A percentile compares a stretch with the other conserved stretches of the same genome.
Conservation (phyloP, 306 rosid genomes). For the Pyrus bretschneideri region DNA sequence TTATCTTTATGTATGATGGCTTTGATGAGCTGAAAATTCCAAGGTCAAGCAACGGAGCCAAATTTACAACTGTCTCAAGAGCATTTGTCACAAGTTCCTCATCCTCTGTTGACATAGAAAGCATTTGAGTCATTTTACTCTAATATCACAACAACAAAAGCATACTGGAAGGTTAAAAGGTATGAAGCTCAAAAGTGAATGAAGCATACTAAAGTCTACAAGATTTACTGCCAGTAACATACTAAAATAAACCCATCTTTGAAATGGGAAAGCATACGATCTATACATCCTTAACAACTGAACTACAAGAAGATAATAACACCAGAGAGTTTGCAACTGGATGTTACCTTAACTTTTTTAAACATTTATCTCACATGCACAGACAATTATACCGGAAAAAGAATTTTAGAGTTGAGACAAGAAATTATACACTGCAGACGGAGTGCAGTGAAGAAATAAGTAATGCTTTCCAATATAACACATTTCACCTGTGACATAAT, state of each 20-base stretch:
- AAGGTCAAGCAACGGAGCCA: slow-evolving; percentile 91
- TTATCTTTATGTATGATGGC: slow-evolving; percentile 87
- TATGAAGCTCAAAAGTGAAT: neutral
- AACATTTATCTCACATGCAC: neutral
- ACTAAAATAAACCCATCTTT: neutral
- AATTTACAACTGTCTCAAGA: slow-evolving; percentile 90
- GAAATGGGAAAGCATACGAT: neutral
- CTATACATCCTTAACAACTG: neutral
- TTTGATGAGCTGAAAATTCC: slow-evolving; percentile 84
- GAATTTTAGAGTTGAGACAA: neutral
- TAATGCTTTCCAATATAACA: neutral
- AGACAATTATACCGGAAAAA: neutral
- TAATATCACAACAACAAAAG: slow-evolving; percentile 2
- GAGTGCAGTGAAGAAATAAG: neutral
- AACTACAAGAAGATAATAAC: neutral
- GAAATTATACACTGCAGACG: neutral
- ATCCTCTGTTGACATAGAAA: slow-evolving; percentile 60
- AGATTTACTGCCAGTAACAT: neutral
- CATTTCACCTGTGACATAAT: slow-evolving; percentile 54
- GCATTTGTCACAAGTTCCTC: slow-evolving; percentile 98
- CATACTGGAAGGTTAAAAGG: neutral
- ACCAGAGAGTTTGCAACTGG: neutral
- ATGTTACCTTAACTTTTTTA: neutral
- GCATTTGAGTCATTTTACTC: slow-evolving; percentile 9
- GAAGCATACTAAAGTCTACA: neutral